Evolutionary conservation across 441 rosid species (phyloP), one percentile per base, ranked within the genome.

Genomic region (Hypseocharis bilobata): DNA sequence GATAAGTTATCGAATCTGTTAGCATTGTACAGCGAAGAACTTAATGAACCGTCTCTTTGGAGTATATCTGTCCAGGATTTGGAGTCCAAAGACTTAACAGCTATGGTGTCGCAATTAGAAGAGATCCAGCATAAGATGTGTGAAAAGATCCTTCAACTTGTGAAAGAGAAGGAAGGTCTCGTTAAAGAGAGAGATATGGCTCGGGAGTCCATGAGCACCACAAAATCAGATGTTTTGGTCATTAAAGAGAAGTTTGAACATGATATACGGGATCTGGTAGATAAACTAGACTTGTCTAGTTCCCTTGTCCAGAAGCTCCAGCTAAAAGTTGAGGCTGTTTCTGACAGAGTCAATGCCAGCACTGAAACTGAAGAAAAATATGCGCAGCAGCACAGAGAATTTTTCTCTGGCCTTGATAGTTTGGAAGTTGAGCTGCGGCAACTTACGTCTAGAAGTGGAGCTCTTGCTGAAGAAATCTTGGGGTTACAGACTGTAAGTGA

Each of bases 401-500:
- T 85, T 51, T 67, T 85, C 66, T 80, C 89, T 67, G 86, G 82
- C 69, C 76, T 94, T 74, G 80, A 81, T 42, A 62, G 23, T 68
- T 75, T 88, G 62, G 93, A 89, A 62, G 74, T 61, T 71, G 85
- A 86, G 79, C 74, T 89, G 34, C 82, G 71, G 63, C 81, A 83
- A 72, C 78, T 91, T 74, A 66, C 72, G 74, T 80, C 83, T 65
- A 82, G 82, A 74, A 86, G 80, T 67, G 67, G 61, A 69, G 88
- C 75, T 32, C 75, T 88, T 72, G 76, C 80, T 69, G 80, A 75
- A 66, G 92, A 85, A 77, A 81, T 91, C 67, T 69, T 72, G 36
- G 82, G 71, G 49, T 68, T 91, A 62, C 83, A 84, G 77, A 70
- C 76, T 63, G 68, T 81, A 62, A 64, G 70, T 52, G 75, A 72